Base-by-base conservation (phyloP, 1,139 yeast genomes). In the Scheffersomyces segobiensis region DNA sequence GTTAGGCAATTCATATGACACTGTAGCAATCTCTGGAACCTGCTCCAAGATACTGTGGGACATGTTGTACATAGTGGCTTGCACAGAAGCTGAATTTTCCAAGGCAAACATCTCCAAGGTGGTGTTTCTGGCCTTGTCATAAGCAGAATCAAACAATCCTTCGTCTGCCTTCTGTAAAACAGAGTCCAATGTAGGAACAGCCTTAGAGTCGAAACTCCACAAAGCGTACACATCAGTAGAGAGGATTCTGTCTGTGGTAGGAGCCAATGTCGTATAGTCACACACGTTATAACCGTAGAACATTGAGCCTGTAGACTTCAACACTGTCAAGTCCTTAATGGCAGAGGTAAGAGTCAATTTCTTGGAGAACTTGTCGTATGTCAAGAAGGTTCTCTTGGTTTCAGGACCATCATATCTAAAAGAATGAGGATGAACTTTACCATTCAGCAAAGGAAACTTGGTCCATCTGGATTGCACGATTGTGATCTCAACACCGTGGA, bases 51-150 rank as follows among this genome's bases (percentile, higher is more conserved):
- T 91, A 63, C 86, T 86, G 61, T 85, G 81, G 50, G 91, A 83
- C 95, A 93, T 93, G 81, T 92, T 91, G 82, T 86, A 93, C 97
- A 92, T 92, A 61, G 97, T 93, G 52, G 97, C 97, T 79, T 93
- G 98, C 55, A 93, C 98, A 19, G 96, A 89, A 20, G 97, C 86
- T 10, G 97, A 91, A 75, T 91, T 87, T 74, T 93, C 97, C 56
- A 82, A 74, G 24, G 97, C 97, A 75, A 93, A 93, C 61, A 84
- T 81, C 59, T 87, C 89, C 67, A 93, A 81, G 2, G 97, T 92
- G 65, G 85, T 81, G 56, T 79, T 80, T 69, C 93, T 84, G 24
- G 93, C 96, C 21, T 72, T 69, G 39, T 80, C 71, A 71, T 82
- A 90, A 32, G 90, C 83, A 12, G 71, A 58, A 74, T 91, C 96